Base-by-base conservation (phyloP, 139 green algal species). In the Trebouxia sp. region DNA sequence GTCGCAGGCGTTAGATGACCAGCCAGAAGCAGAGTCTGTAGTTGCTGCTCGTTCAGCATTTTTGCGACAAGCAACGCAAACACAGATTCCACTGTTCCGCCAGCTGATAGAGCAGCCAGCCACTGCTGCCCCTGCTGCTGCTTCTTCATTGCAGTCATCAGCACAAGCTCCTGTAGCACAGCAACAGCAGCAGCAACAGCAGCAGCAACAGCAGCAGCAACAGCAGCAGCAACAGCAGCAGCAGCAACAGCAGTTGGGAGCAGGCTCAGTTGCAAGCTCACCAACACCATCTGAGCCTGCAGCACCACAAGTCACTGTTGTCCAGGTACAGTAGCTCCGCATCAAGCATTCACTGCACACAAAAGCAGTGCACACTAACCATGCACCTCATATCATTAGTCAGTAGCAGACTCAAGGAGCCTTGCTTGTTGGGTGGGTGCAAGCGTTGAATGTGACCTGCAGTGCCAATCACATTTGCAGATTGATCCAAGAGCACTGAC, bases 31-130 rank as follows among this genome's bases (percentile, higher is more conserved):
- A 45, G 32, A 72, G 11, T 14, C 62, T 8, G 37, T 37, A 4
- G 32, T 72, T 45, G 62, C 62, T 14, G 62, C 62, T 9, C 32
- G 62, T 42, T 32, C 62, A 72, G 62, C 62, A 5, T 72, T 72
- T 35, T 22, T 72, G 62, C 62, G 35, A 12, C 55, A 65, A 26
- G 26, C 42, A 35, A 32, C 42, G 35, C 32, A 45, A 17, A 32
- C 26, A 35, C 62, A 72, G 62, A 35, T 72, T 32, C 62, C 62
- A 45, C 12, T 72, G 62, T 72, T 35, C 24, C 42, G 62, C 14
- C 62, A 72, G 35, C 62, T 72, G 0, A 72, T 72, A 35, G 62
- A 72, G 10, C 37, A 72, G 35, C 35, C 35, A 43, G 62, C 62
- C 37, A 22, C 62, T 45, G 62, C 62, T 24, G 12, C 17, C 37